These are phyloP conservation scores for Phytophthora pseudosyringae DNA, from an alignment of 352 stramenopile genomes.

Conservation along the genomic window DNA sequence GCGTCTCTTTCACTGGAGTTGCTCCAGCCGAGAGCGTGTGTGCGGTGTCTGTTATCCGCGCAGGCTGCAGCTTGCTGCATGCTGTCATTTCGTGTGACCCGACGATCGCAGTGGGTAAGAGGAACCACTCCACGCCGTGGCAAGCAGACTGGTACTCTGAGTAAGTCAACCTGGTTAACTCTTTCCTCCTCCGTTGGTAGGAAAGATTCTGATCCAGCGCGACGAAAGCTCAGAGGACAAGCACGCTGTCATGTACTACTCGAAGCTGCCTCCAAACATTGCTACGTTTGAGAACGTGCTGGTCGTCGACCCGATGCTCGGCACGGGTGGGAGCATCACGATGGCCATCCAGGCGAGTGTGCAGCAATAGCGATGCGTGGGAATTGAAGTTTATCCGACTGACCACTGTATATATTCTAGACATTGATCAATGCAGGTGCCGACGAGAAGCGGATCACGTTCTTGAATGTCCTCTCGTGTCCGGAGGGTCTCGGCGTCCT, in stretches of 20 bases:
- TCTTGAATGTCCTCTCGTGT: constrained; percentile 94
- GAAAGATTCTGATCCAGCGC: constrained; percentile 97
- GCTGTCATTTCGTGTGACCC: constrained; percentile 87
- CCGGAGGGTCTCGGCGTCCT: constrained; percentile 89
- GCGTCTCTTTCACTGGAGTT: constrained; percentile 51
- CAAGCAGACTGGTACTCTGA: background rate
- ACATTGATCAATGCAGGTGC: constrained; percentile 86
- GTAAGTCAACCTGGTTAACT: background rate
- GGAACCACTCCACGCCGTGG: background rate
- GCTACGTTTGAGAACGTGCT: constrained; percentile 82
- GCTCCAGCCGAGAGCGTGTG: constrained; percentile 72
- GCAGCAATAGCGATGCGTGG: background rate
- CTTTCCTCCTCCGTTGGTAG: constrained; percentile 23
- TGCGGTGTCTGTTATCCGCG: constrained; percentile 94
- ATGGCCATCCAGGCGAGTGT: constrained; percentile 84
- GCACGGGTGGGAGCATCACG: constrained; percentile 89
- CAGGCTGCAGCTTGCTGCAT: constrained; percentile 90
- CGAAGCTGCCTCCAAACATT: constrained; percentile 91
- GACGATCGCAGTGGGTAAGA: constrained; percentile 68
- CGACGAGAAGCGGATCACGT: constrained; percentile 89
- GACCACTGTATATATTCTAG: constrained; percentile 24
- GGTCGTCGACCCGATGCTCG: constrained; percentile 97
- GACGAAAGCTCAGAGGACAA: constrained; percentile 91
- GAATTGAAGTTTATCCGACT: background rate
- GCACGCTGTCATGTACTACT: constrained; percentile 92